phyloP scores from a whole-genome alignment of 495 filamentous ascomycete species.

The Penicillium daleae region DNA sequence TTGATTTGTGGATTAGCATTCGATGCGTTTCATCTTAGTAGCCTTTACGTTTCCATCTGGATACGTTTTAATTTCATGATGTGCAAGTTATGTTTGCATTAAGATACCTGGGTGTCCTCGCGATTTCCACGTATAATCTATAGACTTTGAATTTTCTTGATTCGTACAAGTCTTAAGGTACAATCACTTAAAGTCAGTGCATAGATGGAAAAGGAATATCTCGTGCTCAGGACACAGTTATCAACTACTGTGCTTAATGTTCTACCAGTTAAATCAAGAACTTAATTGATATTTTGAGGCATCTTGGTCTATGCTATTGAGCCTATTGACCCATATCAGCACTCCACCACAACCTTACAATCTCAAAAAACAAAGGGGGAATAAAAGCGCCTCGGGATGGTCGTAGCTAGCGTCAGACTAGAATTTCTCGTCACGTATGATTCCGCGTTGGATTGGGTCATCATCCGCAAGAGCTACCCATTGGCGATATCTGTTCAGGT shows the following conservation, averaged over 20 bases:
- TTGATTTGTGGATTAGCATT: constrained; percentile 14
- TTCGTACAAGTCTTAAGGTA: too few relatives aligned
- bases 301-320: background rate
- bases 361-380: background rate
- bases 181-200: too few relatives aligned
- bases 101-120: background rate
- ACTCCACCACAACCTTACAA: background rate
- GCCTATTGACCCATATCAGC: background rate
- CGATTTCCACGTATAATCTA: too few relatives aligned
- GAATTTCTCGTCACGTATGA: background rate
- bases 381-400: background rate
- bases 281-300: too few relatives aligned
- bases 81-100: background rate
- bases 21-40: constrained; percentile 2
- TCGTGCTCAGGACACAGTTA: too few relatives aligned
- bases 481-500: background rate
- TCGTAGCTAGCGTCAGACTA: background rate
- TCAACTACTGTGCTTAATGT: too few relatives aligned
- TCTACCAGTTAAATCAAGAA: too few relatives aligned
- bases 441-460: constrained; percentile 6
- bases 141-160: too few relatives aligned
- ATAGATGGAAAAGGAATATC: too few relatives aligned
- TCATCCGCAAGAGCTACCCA: background rate
- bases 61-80: background rate
- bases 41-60: background rate